Conservation (phyloP, 2,329 filamentous ascomycete species). For the Talaromyces islandicus region DNA sequence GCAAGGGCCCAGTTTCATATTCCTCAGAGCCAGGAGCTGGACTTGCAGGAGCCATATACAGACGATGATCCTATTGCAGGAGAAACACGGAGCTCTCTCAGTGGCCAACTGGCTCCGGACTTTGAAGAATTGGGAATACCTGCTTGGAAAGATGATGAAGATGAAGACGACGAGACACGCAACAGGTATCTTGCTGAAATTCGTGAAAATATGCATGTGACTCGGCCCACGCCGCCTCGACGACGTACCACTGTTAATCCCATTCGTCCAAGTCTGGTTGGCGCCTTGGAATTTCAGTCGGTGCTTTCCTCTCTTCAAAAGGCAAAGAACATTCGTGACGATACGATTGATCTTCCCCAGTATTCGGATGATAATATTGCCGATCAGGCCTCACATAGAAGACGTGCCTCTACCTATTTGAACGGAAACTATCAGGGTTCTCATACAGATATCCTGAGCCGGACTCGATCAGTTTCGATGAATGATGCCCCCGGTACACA, state of each 20-base stretch:
- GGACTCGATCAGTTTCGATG: conserved; percentile 51
- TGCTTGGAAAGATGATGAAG: conserved; percentile 39
- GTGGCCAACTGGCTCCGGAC: conserved; percentile 55
- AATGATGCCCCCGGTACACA: conserved; percentile 37
- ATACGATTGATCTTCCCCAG: conserved; percentile 62
- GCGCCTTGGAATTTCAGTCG: conserved; percentile 87
- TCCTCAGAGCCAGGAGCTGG: conserved; percentile 53
- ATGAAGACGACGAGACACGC: conserved; percentile 50
- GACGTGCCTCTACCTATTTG: conserved; percentile 11
- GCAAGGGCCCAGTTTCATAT: conserved; percentile 69
- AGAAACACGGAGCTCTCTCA: conserved; percentile 39
- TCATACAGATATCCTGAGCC: not conserved
- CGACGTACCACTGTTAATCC: conserved; percentile 71
- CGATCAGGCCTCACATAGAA: conserved; percentile 17
- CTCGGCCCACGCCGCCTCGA: conserved; percentile 58
- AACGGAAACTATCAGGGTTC: conserved; percentile 23
- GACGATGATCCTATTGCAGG: conserved; percentile 49
- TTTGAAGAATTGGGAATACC: conserved; percentile 53
- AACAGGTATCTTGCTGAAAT: conserved; percentile 70
- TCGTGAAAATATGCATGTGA: conserved; percentile 86
- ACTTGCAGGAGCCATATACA: conserved; percentile 50
- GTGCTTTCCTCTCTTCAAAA: conserved; percentile 81
- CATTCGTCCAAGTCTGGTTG: conserved; percentile 87
- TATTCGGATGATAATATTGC: conserved; percentile 41
- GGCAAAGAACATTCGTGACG: conserved; percentile 68